Conservation (phyloP, 192 early-diverging fungal species). For the Coemansia sp. region DNA sequence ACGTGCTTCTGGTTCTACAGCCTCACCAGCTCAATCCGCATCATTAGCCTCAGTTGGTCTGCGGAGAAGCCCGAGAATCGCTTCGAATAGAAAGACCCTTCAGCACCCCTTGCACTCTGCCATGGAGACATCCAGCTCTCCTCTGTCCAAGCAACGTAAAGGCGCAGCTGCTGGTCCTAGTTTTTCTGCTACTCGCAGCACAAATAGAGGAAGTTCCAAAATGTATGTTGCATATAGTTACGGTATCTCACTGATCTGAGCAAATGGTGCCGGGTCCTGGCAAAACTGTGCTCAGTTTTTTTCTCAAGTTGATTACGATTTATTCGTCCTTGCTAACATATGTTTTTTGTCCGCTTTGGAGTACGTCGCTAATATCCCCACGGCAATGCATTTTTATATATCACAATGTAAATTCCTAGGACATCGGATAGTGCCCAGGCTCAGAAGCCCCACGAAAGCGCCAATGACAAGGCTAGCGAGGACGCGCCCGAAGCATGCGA, state of each 20-base stretch:
- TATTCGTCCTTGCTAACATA: neutral
- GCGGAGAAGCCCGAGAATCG: slow-evolving; percentile 9
- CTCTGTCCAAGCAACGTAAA: neutral
- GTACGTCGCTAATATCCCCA: too few species aligned
- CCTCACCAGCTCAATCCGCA: neutral
- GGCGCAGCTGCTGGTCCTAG: neutral
- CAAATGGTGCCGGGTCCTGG: neutral
- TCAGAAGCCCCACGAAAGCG: neutral
- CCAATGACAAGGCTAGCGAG: neutral
- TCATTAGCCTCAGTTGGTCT: neutral
- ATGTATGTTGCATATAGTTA: neutral
- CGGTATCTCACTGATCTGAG: neutral
- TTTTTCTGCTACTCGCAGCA: neutral
- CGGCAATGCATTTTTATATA: too few species aligned
- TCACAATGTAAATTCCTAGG: neutral
- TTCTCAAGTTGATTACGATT: neutral
- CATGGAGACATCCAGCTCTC: neutral
- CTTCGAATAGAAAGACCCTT: neutral
- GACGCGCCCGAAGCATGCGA: neutral
- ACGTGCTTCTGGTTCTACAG: neutral
- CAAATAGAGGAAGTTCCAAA: neutral
- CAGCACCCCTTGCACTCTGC: neutral
- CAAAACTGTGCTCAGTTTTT: neutral
- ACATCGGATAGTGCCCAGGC: neutral
- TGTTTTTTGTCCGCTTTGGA: neutral